A percentile compares a stretch with the other conserved stretches of the same genome.
Conservation (phyloP, 805 yeast species). For the Schwanniomyces occidentalis region DNA sequence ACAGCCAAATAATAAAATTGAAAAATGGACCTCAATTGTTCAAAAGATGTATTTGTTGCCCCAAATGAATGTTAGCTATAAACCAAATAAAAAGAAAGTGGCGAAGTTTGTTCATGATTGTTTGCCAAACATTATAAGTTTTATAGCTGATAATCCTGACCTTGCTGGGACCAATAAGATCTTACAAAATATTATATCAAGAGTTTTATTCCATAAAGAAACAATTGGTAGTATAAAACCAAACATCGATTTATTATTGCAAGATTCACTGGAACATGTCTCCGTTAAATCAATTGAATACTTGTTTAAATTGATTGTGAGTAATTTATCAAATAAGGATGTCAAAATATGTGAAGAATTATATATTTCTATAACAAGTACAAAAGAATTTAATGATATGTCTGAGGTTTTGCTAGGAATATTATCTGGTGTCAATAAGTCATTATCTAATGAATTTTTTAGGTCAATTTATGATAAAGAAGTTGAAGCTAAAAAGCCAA, state of each 20-base stretch:
- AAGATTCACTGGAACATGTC: conserved; percentile 12
- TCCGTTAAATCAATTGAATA: conserved; percentile 11
- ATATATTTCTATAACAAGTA: conserved; percentile 40
- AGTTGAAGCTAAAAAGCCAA: conserved; percentile 10
- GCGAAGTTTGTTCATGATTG: conserved; percentile 27
- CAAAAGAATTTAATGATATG: conserved; percentile 32
- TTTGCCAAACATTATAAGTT: conserved; percentile 15
- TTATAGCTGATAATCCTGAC: conserved; percentile 1
- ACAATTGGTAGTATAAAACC: conserved; percentile 18
- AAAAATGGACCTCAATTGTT: conserved; percentile 27
- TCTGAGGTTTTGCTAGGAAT: conserved; percentile 45
- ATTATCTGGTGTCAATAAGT: conserved; percentile 52
- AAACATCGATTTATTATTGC: conserved; percentile 31
- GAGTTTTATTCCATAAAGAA: conserved; percentile 16
- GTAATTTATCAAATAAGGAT: conserved; percentile 30
- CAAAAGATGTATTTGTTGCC: conserved; percentile 24
- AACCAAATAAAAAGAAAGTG: conserved; percentile 30
- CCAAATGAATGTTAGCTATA: conserved; percentile 18
- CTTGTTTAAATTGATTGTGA: conserved; percentile 29
- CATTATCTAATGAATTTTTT: conserved; percentile 55
- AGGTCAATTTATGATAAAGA: conserved; percentile 37
- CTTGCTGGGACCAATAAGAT: neutral
- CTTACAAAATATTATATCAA: conserved; percentile 3
- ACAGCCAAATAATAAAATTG: conserved; percentile 6
- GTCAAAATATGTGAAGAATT: conserved; percentile 47